Conservation (phyloP, 1,284 basidiomycete genomes). For the Ganoderma lucidum region DNA sequence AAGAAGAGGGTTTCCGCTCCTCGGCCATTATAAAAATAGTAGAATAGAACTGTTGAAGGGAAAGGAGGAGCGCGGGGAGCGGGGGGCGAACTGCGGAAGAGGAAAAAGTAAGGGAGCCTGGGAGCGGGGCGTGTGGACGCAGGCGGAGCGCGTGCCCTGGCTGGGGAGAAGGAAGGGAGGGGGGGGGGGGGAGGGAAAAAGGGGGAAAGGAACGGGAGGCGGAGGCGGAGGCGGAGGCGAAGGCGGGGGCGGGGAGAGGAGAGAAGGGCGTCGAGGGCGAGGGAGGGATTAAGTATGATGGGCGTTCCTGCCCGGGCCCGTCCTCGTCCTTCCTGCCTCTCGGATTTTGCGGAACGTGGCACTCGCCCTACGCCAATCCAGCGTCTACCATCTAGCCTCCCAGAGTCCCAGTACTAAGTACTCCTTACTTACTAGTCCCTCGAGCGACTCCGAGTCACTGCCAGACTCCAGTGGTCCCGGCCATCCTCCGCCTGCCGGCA, state of each 20-base stretch:
- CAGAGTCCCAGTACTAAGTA: not conserved
- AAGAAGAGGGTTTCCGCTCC: constrained; percentile 39
- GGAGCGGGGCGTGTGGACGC: constrained; percentile 15
- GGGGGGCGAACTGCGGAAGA: constrained; percentile 35
- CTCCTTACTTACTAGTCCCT: not conserved
- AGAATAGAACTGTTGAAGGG: constrained; percentile 39
- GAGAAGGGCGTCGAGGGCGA: constrained; percentile 17
- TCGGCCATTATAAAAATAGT: constrained; percentile 50
- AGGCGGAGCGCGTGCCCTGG: constrained; percentile 13
- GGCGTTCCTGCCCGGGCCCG: not conserved
- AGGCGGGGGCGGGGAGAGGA: constrained; percentile 17
- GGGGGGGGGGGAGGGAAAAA: constrained; percentile 11
- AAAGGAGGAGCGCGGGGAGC: constrained; percentile 40
- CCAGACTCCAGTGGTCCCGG: not conserved
- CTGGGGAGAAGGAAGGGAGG: constrained; percentile 14
- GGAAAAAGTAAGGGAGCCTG: constrained; percentile 32
- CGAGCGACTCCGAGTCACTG: not conserved
- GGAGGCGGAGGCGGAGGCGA: constrained; percentile 10
- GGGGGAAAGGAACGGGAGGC: constrained; percentile 18
- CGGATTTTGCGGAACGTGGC: constrained; percentile 36
- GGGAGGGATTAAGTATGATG: constrained; percentile 27
- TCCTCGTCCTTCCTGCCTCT: constrained; percentile 5
- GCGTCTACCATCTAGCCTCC: constrained; percentile 18
- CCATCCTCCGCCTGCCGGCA: constrained; percentile 10
- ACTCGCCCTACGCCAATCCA: not conserved